Percentiles rank a stretch among this genome's conserved stretches.
Evolutionary conservation across 192 early-diverging fungal species (phyloP).

Genomic region (Backusella tarrabulga): DNA sequence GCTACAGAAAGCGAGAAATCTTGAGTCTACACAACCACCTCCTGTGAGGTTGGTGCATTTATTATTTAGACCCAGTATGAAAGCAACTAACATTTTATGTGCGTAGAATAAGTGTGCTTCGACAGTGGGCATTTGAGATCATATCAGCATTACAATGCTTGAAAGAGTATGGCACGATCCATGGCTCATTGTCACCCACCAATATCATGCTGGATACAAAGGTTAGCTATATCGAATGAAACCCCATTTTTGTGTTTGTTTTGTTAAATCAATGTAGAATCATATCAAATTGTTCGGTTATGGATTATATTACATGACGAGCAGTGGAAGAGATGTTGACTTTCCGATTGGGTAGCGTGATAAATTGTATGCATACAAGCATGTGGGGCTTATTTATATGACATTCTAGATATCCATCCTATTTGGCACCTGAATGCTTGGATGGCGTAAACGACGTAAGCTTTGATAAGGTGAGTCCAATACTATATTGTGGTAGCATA

Average conservation of each 20-base stretch:
- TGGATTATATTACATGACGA: slow-evolving; percentile 61
- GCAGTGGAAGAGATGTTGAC: slow-evolving; percentile 50
- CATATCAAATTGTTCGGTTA: slow-evolving; percentile 51
- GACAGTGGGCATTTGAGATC: slow-evolving; percentile 53
- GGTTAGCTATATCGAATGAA: slow-evolving; percentile 18
- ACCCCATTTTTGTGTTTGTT: too few species aligned
- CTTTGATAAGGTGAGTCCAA: slow-evolving; percentile 7
- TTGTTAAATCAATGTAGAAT: slow-evolving; percentile 16
- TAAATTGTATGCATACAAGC: background rate
- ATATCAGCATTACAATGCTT: slow-evolving; percentile 50
- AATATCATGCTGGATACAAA: slow-evolving; percentile 52
- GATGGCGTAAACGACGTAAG: background rate
- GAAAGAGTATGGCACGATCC: slow-evolving; percentile 43
- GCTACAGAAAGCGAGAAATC: slow-evolving; percentile 11
- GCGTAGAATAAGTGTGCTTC: slow-evolving; percentile 25
- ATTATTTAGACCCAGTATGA: background rate
- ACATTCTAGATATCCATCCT: slow-evolving; percentile 35
- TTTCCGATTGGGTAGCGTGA: slow-evolving; percentile 56
- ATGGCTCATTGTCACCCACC: slow-evolving; percentile 40
- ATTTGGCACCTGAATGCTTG: slow-evolving; percentile 38
- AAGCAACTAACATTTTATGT: too few species aligned
- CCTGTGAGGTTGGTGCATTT: background rate
- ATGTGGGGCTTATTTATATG: background rate
- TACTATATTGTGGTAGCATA: background rate
- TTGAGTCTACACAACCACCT: background rate